Conservation (phyloP, 768 basidiomycete genomes). For the Rhizopogon sp. region DNA sequence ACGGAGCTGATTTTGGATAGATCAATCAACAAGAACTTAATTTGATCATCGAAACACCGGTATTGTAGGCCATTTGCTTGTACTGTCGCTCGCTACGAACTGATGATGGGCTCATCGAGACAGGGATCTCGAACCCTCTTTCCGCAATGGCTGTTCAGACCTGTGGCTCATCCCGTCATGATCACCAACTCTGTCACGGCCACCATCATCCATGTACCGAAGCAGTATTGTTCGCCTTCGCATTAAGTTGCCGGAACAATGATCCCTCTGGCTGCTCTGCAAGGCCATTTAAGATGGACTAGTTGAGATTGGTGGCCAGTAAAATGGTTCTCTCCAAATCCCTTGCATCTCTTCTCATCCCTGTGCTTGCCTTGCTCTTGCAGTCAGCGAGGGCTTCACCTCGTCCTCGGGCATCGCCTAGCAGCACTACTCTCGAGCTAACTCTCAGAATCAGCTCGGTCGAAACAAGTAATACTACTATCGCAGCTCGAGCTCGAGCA, state of each 20-base stretch:
- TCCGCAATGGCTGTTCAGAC: too few species aligned
- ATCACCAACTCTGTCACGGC: too few species aligned
- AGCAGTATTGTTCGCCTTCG: background rate
- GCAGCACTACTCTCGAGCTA: background rate
- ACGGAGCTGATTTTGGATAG: too few species aligned
- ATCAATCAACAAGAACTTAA: too few species aligned
- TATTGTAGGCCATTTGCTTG: too few species aligned
- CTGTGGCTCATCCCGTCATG: too few species aligned
- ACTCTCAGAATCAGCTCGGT: background rate
- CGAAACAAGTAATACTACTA: background rate
- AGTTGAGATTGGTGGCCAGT: background rate
- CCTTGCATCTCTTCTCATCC: background rate
- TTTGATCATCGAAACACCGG: too few species aligned
- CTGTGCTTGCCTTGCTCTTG: background rate
- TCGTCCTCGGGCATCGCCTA: background rate
- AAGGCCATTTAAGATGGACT: background rate
- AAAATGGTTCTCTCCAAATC: slow-evolving; percentile 4
- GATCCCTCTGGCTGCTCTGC: background rate
- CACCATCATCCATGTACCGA: background rate
- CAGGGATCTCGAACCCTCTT: too few species aligned
- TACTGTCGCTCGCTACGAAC: too few species aligned
- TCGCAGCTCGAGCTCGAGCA: slow-evolving; percentile 1
- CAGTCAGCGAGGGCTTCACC: background rate
- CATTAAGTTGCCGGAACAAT: background rate
- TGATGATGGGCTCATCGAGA: too few species aligned